phyloP scores from a whole-genome alignment of 2,329 filamentous ascomycete genomes.

The Aspergillus fumigatus region DNA sequence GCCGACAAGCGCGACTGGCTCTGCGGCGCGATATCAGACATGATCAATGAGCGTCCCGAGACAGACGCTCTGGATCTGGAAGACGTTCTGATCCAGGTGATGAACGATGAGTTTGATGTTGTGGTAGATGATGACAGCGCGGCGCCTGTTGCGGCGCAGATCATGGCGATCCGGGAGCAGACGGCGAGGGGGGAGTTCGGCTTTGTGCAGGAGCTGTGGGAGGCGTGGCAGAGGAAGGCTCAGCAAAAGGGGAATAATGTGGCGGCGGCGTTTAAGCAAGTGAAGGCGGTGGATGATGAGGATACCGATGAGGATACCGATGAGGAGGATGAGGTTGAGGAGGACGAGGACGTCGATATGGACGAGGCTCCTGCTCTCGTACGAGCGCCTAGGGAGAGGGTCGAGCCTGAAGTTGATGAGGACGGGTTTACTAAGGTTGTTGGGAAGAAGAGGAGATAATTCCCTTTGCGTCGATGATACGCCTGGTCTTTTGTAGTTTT shows the following conservation, averaged over 20 bases:
- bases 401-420: constrained; percentile 69
- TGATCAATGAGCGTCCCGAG: constrained; percentile 59
- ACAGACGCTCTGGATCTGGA: constrained; percentile 78
- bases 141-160: constrained; percentile 65
- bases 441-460: constrained; percentile 58
- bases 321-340: constrained; percentile 56
- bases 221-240: constrained; percentile 36
- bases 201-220: constrained; percentile 60
- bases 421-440: constrained; percentile 76
- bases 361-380: constrained; percentile 63
- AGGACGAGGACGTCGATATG: constrained; percentile 60
- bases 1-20: constrained; percentile 95
- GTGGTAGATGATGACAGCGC: constrained; percentile 86
- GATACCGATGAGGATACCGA: constrained; percentile 56
- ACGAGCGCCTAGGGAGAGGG: constrained; percentile 56
- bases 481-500: constrained; percentile 2
- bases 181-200: constrained; percentile 62
- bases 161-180: constrained; percentile 64
- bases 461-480: not conserved
- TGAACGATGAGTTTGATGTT: constrained; percentile 94
- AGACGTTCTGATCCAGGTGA: constrained; percentile 77
- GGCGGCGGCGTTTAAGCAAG: constrained; percentile 30
- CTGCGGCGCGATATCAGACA: constrained; percentile 77
- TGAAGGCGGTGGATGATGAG: constrained; percentile 44
- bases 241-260: constrained; percentile 31